Evolutionary conservation across 768 basidiomycete species (phyloP).

Genomic region (Russula sp.): DNA sequence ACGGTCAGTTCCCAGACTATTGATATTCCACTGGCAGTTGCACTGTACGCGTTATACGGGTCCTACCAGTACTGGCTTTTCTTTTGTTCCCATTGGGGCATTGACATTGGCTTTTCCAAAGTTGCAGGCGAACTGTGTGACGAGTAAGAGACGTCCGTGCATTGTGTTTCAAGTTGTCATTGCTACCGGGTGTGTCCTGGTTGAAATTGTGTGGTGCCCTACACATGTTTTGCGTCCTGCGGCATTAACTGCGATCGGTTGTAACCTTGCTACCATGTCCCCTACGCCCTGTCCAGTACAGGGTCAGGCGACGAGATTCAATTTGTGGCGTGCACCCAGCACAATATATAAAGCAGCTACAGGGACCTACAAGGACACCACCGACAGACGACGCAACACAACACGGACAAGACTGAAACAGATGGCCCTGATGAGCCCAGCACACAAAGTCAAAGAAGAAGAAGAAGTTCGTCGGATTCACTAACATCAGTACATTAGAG

Average conservation of each 20-base stretch:
- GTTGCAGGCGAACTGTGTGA: background rate
- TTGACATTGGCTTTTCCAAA: background rate
- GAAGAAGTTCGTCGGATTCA: too few relatives aligned
- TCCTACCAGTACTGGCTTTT: background rate
- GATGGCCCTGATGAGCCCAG: background rate
- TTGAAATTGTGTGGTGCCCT: background rate
- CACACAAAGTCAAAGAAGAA: background rate
- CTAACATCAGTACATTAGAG: background rate
- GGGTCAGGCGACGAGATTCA: background rate
- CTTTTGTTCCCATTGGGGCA: background rate
- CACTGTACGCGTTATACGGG: background rate
- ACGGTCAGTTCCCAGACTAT: background rate
- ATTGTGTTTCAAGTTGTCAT: too few relatives aligned
- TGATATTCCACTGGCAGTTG: background rate
- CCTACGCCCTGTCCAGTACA: background rate
- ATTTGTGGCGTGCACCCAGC: background rate
- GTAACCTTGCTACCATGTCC: conserved; percentile 1
- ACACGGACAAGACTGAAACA: background rate
- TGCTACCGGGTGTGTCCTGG: too few relatives aligned
- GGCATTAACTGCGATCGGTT: background rate
- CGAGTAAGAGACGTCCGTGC: background rate
- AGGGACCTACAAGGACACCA: background rate
- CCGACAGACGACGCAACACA: background rate
- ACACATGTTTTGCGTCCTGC: background rate
- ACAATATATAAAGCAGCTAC: conserved; percentile 1